Conservation (phyloP, 495 filamentous ascomycete genomes). For the Penicillium salamii region DNA sequence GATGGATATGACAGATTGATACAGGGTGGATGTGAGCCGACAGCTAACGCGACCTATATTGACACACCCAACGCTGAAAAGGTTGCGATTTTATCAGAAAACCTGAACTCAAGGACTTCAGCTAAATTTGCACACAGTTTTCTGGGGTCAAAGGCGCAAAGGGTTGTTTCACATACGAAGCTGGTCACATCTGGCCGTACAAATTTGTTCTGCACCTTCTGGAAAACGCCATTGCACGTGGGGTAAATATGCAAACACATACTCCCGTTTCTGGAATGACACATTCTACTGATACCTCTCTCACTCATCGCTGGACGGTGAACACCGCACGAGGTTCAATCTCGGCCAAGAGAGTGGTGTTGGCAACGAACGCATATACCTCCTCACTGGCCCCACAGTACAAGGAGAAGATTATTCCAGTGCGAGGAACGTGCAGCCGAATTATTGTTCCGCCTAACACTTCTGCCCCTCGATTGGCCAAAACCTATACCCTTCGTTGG, state of each 20-base stretch:
- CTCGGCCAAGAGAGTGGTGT: slow-evolving; percentile 56
- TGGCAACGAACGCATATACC: slow-evolving; percentile 81
- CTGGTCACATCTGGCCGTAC: slow-evolving; percentile 70
- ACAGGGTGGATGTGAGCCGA: slow-evolving; percentile 14
- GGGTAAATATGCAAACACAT: slow-evolving; percentile 76
- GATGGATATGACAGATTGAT: slow-evolving; percentile 22
- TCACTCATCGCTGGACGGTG: slow-evolving; percentile 33
- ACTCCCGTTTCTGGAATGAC: slow-evolving; percentile 58
- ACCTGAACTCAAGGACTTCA: not conserved
- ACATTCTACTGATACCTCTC: slow-evolving; percentile 11
- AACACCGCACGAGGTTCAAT: slow-evolving; percentile 64
- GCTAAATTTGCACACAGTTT: slow-evolving; percentile 24
- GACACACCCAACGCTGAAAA: slow-evolving; percentile 16
- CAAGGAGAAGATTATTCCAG: slow-evolving; percentile 70
- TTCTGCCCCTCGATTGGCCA: slow-evolving; percentile 11
- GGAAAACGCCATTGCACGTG: slow-evolving; percentile 48
- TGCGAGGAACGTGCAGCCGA: slow-evolving; percentile 51
- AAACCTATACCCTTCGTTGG: slow-evolving; percentile 28
- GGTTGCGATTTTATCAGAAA: slow-evolving; percentile 2
- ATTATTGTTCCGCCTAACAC: slow-evolving; percentile 27
- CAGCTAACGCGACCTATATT: slow-evolving; percentile 14
- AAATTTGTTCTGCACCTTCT: slow-evolving; percentile 72
- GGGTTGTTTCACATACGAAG: slow-evolving; percentile 36
- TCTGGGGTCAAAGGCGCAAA: slow-evolving; percentile 48
- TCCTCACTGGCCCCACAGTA: slow-evolving; percentile 68